Base-by-base conservation (phyloP, 2,329 filamentous ascomycete genomes). In the Simplicillium aogashimaense region DNA sequence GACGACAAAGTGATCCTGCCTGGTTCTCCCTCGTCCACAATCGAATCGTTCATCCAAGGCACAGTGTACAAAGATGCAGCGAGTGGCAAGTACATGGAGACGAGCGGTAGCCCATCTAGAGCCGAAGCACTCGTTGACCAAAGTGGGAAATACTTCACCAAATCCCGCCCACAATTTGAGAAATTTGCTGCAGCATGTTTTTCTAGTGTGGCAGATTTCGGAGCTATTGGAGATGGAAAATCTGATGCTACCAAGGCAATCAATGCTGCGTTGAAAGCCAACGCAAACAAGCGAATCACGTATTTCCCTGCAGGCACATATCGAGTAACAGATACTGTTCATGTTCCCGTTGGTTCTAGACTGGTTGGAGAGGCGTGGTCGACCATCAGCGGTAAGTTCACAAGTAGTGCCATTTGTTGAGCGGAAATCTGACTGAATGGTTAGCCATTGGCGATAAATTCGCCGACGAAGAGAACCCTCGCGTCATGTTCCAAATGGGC, bases 201-300 rank as follows among this genome's bases (percentile, higher is more conserved):
- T 37, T 43, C 43, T 46, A 84, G 85, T 51, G 81, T 86, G 28
- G 75, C 72, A 58, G 79, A 84, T 47, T 86, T 73, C 53, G 81
- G 81, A 36, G 81, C 81, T 25, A 72, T 66, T 46, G 80, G 80
- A 61, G 72, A 71, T 56, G 70, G 66, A 41, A 58, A 65, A 0
- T 83, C 81, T n/a, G 87, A 94, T 57, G 86, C 92, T 55, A 92
- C 86, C 1, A 76, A 64, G 2, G 84, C 86, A 36, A 90, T 94
- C 70, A 92, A 94, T 66, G 61, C 66, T 40, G 85, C 86, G 45
- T 82, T 94, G 53, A 69, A 38, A 15, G 43, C 37, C 3, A 43
- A 42, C 30, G 43, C 43, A 3, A 44, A 44, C 39, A 30, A 35
- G 20, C 16, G 40, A 3, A 44, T 44, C 36, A 43, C 40, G 7